Conservation (phyloP, 2,329 filamentous ascomycete species). For the Coniosporium tulheliwenetii region DNA sequence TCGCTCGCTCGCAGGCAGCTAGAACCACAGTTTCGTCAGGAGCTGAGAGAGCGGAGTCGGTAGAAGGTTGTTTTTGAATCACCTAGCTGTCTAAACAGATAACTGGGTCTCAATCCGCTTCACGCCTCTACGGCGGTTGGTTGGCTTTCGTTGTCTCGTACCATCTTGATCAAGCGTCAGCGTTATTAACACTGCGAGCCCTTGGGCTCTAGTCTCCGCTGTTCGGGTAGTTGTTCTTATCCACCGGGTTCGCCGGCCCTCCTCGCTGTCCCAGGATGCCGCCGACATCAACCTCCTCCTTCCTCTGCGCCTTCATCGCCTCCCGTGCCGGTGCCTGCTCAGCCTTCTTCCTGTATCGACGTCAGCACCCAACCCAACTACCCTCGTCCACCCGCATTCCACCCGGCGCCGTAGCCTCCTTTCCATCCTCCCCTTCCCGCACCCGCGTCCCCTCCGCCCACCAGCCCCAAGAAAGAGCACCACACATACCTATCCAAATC, state of each 20-base stretch:
- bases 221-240: slow-evolving; percentile 15
- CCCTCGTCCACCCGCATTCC: too few species aligned
- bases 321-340: slow-evolving; percentile 29
- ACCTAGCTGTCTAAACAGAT: too few species aligned
- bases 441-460: background rate
- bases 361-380: too few species aligned
- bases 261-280: slow-evolving; percentile 28
- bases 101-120: too few species aligned
- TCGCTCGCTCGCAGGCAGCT: too few species aligned
- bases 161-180: too few species aligned
- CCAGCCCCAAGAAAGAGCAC: background rate
- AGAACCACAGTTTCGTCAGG: too few species aligned
- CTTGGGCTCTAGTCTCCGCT: background rate
- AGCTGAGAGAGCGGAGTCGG: too few species aligned
- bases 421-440: background rate
- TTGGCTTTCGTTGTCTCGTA: too few species aligned
- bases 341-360: slow-evolving; percentile 27
- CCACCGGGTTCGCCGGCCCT: slow-evolving; percentile 25
- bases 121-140: too few species aligned
- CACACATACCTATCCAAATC: slow-evolving; percentile 26
- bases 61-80: too few species aligned
- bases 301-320: slow-evolving; percentile 21
- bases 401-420: background rate
- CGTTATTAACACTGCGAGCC: background rate
- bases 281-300: slow-evolving; percentile 20